These are phyloP conservation scores for Penicillium nucicola DNA, from an alignment of 495 filamentous ascomycete species.

Conservation along the genomic window DNA sequence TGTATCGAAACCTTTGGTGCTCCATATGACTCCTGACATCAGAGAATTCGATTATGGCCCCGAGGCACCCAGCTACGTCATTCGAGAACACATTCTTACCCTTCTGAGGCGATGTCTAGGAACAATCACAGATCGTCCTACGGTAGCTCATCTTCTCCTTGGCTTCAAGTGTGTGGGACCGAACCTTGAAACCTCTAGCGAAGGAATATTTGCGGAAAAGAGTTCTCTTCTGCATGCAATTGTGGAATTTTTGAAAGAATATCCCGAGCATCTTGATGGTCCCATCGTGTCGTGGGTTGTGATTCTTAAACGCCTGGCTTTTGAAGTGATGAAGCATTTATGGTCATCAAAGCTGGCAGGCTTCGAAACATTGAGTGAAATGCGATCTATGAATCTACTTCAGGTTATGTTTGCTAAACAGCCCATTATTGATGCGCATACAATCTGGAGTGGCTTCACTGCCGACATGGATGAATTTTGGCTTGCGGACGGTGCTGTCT, in stretches of 20 bases:
- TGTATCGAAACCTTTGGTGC: slow-evolving; percentile 63
- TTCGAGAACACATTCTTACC: slow-evolving; percentile 74
- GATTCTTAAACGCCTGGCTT: slow-evolving; percentile 66
- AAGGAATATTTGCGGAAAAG: slow-evolving; percentile 61
- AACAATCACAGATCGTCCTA: slow-evolving; percentile 67
- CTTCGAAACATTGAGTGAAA: slow-evolving; percentile 66
- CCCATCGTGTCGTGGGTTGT: slow-evolving; percentile 67
- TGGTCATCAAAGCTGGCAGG: slow-evolving; percentile 85
- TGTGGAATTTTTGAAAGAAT: slow-evolving; percentile 59
- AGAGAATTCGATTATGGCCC: slow-evolving; percentile 63
- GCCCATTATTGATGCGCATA: slow-evolving; percentile 56
- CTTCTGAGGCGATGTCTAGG: slow-evolving; percentile 77
- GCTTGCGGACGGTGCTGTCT: slow-evolving; percentile 54
- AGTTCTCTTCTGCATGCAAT: slow-evolving; percentile 81
- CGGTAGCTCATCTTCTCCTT: slow-evolving; percentile 84
- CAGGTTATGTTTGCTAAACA: slow-evolving; percentile 66
- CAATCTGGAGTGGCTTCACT: slow-evolving; percentile 65
- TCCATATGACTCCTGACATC: slow-evolving; percentile 57
- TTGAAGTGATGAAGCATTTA: slow-evolving; percentile 73
- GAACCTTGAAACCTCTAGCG: slow-evolving; percentile 58
- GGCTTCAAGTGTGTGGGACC: slow-evolving; percentile 75
- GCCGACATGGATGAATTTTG: slow-evolving; percentile 60
- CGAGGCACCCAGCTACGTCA: slow-evolving; percentile 62
- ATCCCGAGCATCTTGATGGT: slow-evolving; percentile 60
- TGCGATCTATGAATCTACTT: slow-evolving; percentile 72